Base-by-base conservation (phyloP, 768 basidiomycete species). In the Hygrocybe coccinea region DNA sequence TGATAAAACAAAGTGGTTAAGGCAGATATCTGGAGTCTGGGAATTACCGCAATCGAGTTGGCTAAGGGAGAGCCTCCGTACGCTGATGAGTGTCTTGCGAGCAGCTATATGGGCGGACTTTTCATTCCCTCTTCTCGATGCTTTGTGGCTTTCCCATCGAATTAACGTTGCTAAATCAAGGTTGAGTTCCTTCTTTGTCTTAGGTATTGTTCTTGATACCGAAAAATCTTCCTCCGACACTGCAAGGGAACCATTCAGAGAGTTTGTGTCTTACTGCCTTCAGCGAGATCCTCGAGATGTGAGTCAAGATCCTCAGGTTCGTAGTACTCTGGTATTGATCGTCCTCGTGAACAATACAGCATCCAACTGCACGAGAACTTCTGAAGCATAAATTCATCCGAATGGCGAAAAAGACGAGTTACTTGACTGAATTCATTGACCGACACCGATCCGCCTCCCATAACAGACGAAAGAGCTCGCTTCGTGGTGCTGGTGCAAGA, bases 1-100 rank as follows among this genome's bases (percentile, higher is more conserved):
- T 98, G 21, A 99, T 99, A 76, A 98, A 98, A 69, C 97, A 99
- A 73, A 95, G 93, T 55, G 97, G 97, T 3, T 99, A 98, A 97
- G 68, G 97, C 97, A 12, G 97, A 99, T 70, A 97, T 99, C 48
- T 99, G 97, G 97, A 92, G 89, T 70, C 74, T 99, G 59, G 97
- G 95, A 12, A 95, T 95, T 63, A 99, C 97, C 6, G 91, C 93
- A 29, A 97, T 98, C 61, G 97, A 99, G 69, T 78, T 99, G 63
- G 97, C 97, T 1, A 95, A 89, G 70, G 95, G 95, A 25, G 95
- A 98, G 67, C 97, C 97, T 36, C 97, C 97, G 2, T 98, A 98
- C 65, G 95, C 97, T 1, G 95, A 98, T 91, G 54, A 46, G 80
- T 62, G 22, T 37, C 15, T n/a, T 38, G 19, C 33, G 11, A 10